Base-by-base conservation (phyloP, 306 rosid genomes). In the Clitoria ternatea region DNA sequence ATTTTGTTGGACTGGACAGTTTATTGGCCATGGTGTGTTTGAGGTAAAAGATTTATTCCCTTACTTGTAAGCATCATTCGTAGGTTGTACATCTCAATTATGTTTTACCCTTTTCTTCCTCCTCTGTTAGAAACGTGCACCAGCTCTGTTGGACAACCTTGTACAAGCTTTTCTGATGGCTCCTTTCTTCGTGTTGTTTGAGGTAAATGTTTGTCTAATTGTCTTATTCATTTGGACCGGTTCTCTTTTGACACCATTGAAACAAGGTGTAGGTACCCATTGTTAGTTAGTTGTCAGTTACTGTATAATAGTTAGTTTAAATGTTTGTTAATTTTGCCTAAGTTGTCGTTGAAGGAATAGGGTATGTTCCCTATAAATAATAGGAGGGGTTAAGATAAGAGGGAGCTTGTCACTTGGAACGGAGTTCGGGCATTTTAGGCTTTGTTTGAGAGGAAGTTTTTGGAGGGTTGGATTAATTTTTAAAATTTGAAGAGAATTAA, bases 61-160 rank as follows among this genome's bases (percentile, higher is more conserved):
- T 55, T 14, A 12, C 61, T 40, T 7, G 8, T 35, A n/a, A 15
- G n/a, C 74, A 60, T 55, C 24, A n/a, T 53, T 19, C 65, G 23
- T 29, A 69, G 36, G 13, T 56, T 69, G 8, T 30, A 19, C 27
- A 23, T 47, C 69, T 44, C 47, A n/a, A 48, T 55, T 52, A 14
- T 77, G 61, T 60, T 60, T 1, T 39, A 12, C 8, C 8, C 17
- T 42, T 40, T 6, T 37, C 8, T 39, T 18, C 2, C 11, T 75
- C 20, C 32, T 35, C 13, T 70, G n/a, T 64, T 39, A 94, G 98
- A 89, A 87, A 90, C 92, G 92, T 47, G 96, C 96, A 35, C 98
- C 98, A 3, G 96, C 96, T 76, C 85, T 89, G 33, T 72, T 89
- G 59, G 96, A 94, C 82, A 94, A 94, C 79, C 95, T 90, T 56